Evolutionary conservation across 139 green algal genomes (phyloP), one percentile per base, ranked within the genome.

Genomic region (Volvox africanus): DNA sequence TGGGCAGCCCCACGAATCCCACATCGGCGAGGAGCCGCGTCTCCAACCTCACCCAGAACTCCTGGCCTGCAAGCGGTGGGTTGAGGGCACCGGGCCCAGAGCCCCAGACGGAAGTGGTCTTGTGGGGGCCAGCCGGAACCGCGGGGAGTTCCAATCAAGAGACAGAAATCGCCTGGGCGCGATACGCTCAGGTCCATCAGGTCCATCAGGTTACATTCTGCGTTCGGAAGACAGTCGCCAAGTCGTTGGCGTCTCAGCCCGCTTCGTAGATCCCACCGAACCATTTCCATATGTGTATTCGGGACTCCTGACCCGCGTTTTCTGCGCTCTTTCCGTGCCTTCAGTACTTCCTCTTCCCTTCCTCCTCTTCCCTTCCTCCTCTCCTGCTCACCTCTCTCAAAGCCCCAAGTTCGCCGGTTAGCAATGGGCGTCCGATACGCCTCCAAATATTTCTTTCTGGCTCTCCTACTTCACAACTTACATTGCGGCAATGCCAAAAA

Each of bases 1-100:
- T 97, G 28, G 96, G 96, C 37, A 94, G 89, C 75, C 55, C 95
- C 76, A 97, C 96, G 28, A 97, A 87, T 22, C 92, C 96, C 30
- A 96, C 88, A 35, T 97, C 95, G 33, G 95, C 95, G 32, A 96
- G 86, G 30, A 94, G 76, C 80, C 91, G 88, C 30, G 94, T 80
- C 89, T 95, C 92, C 79, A 97, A 88, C 35, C 89, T 22, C 32
- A 96, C 68, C 87, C 90, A 50, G 24, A 75, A 83, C 50, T 85
- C 19, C 80, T 89, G 71, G 44, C 86, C 86, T 90, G 85, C 9
- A 83, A 33, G 22, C 5, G 80, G 80, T 55, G 26, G 55, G 2
- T 24, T 24, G 28, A 0, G 80, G 55, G n/a, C 16, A 50, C 12
- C 35, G 80, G 80, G 17, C n/a, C 18, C n/a, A n/a, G 80, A 12